Evolutionary conservation across 2,329 filamentous ascomycete species (phyloP), one percentile per base, ranked within the genome.

Genomic region (Ascochyta lentis): DNA sequence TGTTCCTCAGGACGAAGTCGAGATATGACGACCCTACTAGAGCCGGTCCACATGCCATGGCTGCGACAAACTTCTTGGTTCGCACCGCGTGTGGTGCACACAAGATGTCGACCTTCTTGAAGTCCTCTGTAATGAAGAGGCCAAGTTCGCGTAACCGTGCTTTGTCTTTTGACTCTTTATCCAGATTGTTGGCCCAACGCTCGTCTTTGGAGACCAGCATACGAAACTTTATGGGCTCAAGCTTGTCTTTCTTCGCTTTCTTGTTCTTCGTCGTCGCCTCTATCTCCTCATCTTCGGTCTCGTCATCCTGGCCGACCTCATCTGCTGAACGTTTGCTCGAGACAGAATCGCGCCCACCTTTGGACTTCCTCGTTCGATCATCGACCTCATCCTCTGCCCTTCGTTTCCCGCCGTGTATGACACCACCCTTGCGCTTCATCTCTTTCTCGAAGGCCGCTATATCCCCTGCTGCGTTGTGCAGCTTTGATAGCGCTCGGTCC

Each of bases 371-470:
- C 3, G 70, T 41, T 35, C 66, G 74, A 15, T 76, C 76, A 2
- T 65, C 66, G 19, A 72, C 69, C n/a, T 78, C 78, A 40, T 74
- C 68, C 41, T 69, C 68, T 69, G 63, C 70, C 54, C 61, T 73
- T 56, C 75, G 77, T 67, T 70, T 69, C 49, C 65, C 72, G 33
- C 86, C 86, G 61, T 88, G 84, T 10, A 85, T 78, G 3, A 89
- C 84, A 37, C 87, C 87, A 13, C 87, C 87, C 41, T 84, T 84
- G 19, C 95, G 87, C 78, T 96, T 97, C 80, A 86, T 92, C 77
- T 99, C 95, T 72, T 95, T 96, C 70, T 98, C 90, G 69, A 95
- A 99, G 29, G 96, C 80, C 2, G 89, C 89, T 68, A 98, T 92
- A 70, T 99, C 95, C 0, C 89, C 85, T 0, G 91, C 92, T 54